A percentile compares a stretch with the other conserved stretches of the same genome.
phyloP scores from a whole-genome alignment of 257 asterid species.

The Primulina tabacum region DNA sequence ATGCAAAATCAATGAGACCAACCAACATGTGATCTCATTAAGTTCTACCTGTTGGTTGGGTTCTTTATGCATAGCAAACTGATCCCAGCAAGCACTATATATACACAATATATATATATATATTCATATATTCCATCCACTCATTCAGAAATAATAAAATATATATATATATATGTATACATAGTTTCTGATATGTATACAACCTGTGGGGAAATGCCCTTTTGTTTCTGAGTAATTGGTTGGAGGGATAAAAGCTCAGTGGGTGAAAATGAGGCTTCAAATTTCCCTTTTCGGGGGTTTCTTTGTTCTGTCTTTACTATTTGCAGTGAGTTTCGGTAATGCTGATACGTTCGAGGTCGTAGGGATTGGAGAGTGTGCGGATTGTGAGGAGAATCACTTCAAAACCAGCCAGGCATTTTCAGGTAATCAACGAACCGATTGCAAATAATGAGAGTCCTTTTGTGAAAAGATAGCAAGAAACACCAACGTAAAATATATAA shows the following conservation, averaged over 20 bases:
- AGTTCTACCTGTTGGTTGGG: not conserved
- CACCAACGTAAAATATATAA: no score
- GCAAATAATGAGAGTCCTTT: not conserved
- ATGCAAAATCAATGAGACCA: not conserved
- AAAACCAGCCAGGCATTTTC: conserved; percentile 40
- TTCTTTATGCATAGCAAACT: no score
- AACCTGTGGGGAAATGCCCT: not conserved
- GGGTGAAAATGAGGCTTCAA: conserved; percentile 42
- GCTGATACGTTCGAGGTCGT: conserved; percentile 50
- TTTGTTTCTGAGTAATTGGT: not conserved
- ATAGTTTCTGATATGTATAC: conserved; percentile 2
- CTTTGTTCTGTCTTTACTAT: conserved; percentile 29
- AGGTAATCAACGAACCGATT: conserved; percentile 31
- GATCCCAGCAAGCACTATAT: conserved; percentile 22
- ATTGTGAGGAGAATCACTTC: conserved; percentile 40
- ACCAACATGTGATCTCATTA: not conserved
- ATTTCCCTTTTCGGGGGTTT: conserved; percentile 39
- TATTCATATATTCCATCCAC: conserved; percentile 8
- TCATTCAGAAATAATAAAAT: conserved; percentile 21
- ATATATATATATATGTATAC: not conserved
- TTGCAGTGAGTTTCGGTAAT: conserved; percentile 34
- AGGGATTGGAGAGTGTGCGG: conserved; percentile 55
- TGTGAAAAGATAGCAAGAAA: no score
- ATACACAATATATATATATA: not conserved
- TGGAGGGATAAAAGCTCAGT: not conserved